Conservation (phyloP, 2,329 filamentous ascomycete genomes). For the Alternaria postmessia region DNA sequence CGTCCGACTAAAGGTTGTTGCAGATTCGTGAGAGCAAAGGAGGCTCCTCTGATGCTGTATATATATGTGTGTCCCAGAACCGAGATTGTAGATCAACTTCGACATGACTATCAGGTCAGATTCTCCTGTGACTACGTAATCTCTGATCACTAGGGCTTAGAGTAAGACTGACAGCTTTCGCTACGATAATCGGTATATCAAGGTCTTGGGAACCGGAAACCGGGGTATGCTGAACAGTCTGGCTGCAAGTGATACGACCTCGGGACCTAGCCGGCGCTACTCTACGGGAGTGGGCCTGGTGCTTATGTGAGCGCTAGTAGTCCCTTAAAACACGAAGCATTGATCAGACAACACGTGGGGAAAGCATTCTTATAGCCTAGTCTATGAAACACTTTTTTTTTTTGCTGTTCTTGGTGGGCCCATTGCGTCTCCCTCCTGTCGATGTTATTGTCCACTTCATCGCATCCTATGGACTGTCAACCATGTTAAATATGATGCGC, state of each 20-base stretch:
- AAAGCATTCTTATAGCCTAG: background rate
- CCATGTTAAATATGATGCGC: too few relatives aligned
- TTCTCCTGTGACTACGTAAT: background rate
- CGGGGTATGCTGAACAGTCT: background rate
- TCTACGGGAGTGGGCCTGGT: background rate
- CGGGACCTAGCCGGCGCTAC: background rate
- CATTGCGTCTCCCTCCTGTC: background rate
- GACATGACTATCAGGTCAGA: background rate
- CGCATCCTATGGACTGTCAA: background rate
- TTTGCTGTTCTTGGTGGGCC: background rate
- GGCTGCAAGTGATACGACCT: background rate
- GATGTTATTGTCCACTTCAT: background rate
- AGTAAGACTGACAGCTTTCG: background rate
- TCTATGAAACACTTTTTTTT: background rate
- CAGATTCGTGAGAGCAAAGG: background rate
- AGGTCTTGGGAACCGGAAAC: background rate
- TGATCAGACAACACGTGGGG: background rate
- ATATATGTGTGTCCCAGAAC: too few relatives aligned
- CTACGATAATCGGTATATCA: background rate
- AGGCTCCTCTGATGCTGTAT: too few relatives aligned
- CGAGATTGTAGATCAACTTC: background rate
- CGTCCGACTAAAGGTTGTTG: too few relatives aligned
- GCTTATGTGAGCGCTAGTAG: background rate
- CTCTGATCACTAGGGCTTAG: background rate
- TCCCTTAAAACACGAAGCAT: background rate